phyloP scores from a whole-genome alignment of 1,284 basidiomycete genomes.

The Xanthoconium separans region DNA sequence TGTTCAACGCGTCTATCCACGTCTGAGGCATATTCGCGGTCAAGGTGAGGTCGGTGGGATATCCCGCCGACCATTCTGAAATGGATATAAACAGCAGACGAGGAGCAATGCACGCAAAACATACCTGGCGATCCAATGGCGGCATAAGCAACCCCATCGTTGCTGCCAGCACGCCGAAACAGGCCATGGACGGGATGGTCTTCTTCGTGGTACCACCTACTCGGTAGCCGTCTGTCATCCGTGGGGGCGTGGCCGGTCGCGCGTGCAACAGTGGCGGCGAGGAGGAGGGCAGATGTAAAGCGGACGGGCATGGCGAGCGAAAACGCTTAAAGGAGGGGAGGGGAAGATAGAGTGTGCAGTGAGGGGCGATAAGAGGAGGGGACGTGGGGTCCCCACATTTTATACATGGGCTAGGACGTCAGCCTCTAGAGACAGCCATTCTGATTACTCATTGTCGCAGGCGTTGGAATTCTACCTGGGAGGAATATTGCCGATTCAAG shows the following conservation, averaged over 20 bases:
- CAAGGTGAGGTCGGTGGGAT: conserved; percentile 47
- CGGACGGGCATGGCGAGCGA: conserved; percentile 25
- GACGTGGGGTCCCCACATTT: conserved; percentile 17
- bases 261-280: conserved; percentile 36
- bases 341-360: conserved; percentile 22
- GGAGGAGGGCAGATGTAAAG: conserved; percentile 37
- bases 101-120: conserved; percentile 16
- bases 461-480: conserved; percentile 16
- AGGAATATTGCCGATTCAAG: conserved; percentile 17
- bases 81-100: neutral
- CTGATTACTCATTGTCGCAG: conserved; percentile 11
- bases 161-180: conserved; percentile 49
- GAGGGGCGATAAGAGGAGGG: conserved; percentile 6
- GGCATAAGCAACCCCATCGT: conserved; percentile 48
- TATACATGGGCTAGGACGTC: conserved; percentile 28
- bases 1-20: conserved; percentile 69
- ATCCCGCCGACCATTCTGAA: conserved; percentile 59
- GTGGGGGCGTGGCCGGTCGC: conserved; percentile 28
- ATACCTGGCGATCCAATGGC: conserved; percentile 58
- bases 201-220: conserved; percentile 55
- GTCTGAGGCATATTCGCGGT: conserved; percentile 47
- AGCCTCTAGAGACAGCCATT: conserved; percentile 20
- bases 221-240: conserved; percentile 36
- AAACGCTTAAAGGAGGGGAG: conserved; percentile 23
- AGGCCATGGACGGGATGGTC: conserved; percentile 58